Conservation (phyloP, 1,284 basidiomycete species). For the Dichomitus squalens region DNA sequence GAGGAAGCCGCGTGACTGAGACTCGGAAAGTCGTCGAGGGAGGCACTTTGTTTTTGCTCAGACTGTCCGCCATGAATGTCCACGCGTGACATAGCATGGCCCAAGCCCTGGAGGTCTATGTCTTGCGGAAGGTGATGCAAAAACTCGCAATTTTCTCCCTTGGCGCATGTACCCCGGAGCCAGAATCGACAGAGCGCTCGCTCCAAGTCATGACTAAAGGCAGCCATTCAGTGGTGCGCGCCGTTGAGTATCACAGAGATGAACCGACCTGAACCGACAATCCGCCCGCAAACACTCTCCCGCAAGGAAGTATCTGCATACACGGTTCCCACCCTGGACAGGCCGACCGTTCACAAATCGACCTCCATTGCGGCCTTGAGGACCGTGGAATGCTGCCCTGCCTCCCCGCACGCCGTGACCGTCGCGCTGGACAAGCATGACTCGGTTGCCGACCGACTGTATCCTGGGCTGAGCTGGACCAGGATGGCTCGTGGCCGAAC, state of each 20-base stretch:
- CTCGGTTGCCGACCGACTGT: constrained; percentile 63
- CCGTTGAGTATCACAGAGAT: background rate
- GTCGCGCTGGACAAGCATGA: constrained; percentile 64
- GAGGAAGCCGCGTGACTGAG: constrained; percentile 49
- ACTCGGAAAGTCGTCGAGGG: constrained; percentile 87
- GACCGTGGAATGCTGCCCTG: constrained; percentile 41
- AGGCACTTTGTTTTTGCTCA: constrained; percentile 43
- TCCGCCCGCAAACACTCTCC: constrained; percentile 96
- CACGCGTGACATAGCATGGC: constrained; percentile 70
- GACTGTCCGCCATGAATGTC: constrained; percentile 54
- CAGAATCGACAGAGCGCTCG: constrained; percentile 96
- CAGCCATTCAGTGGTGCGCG: background rate
- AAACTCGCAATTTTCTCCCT: constrained; percentile 90
- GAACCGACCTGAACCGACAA: constrained; percentile 90
- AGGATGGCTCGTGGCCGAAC: constrained; percentile 50
- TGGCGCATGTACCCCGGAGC: constrained; percentile 95
- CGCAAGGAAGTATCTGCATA: constrained; percentile 95
- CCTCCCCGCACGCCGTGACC: constrained; percentile 44
- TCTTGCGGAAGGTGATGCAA: constrained; percentile 87
- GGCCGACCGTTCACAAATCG: constrained; percentile 63
- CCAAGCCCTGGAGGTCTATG: constrained; percentile 67
- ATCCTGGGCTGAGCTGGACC: constrained; percentile 48
- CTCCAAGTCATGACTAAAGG: constrained; percentile 81
- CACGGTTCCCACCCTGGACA: constrained; percentile 64
- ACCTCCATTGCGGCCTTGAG: constrained; percentile 48